A percentile compares a stretch with the other conserved stretches of the same genome.
Evolutionary conservation across 1,284 basidiomycete species (phyloP).

Genomic region (Laetiporus sulphureus): DNA sequence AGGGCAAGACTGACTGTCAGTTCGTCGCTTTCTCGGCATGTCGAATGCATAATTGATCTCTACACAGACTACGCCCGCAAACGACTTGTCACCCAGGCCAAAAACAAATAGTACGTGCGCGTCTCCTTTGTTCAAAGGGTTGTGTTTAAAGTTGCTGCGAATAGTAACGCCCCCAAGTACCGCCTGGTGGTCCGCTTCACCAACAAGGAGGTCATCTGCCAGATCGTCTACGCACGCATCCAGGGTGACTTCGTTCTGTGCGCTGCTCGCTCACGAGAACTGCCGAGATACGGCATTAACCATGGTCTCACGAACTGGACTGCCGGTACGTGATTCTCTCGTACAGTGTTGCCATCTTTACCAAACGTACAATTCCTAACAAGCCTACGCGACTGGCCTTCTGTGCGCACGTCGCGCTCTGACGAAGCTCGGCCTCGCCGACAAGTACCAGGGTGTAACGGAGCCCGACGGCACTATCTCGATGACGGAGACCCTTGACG

Average conservation of each 20-base stretch:
- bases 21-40: slow-evolving; percentile 6
- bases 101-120: slow-evolving; percentile 91
- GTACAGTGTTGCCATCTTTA: neutral
- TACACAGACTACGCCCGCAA: slow-evolving; percentile 90
- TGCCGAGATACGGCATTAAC: slow-evolving; percentile 94
- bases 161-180: slow-evolving; percentile 92
- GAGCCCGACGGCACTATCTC: slow-evolving; percentile 89
- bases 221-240: slow-evolving; percentile 96
- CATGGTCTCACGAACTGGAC: slow-evolving; percentile 99
- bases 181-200: slow-evolving; percentile 98
- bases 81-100: slow-evolving; percentile 94
- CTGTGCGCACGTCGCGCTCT: slow-evolving; percentile 93
- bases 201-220: slow-evolving; percentile 87
- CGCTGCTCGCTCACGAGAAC: slow-evolving; percentile 85
- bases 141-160: neutral
- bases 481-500: slow-evolving; percentile 80
- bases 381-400: slow-evolving; percentile 97
- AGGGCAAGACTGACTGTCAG: slow-evolving; percentile 97
- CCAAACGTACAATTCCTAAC: neutral
- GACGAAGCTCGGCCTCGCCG: slow-evolving; percentile 92
- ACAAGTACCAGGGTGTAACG: slow-evolving; percentile 96
- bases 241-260: slow-evolving; percentile 95
- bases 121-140: no score
- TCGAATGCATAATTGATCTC: slow-evolving; percentile 1
- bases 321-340: slow-evolving; percentile 51